Evolutionary conservation across 139 green algal species (phyloP), one percentile per base, ranked within the genome.

Genomic region (Coelastrella sp.): DNA sequence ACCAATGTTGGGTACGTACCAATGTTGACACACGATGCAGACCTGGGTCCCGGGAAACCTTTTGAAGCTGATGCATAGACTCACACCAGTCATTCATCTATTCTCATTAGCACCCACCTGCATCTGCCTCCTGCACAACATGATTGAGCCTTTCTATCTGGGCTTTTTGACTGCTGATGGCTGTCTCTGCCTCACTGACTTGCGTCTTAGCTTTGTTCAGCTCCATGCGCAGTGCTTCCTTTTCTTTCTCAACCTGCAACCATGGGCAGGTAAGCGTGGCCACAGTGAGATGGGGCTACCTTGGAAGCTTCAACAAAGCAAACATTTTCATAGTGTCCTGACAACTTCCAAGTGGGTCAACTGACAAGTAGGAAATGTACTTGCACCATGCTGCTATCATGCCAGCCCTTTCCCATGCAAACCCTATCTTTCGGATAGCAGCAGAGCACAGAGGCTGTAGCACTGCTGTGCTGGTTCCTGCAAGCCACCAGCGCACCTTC

Each of bases 241-340:
- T 97, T 92, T 99, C 97, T 92, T 98, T 98, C 91, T 99, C 96
- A 14, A 98, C 96, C 94, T 96, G 93, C 73, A 76, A 76, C 17
- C 16, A 71, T 11, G 61, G 11, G 61, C 8, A 71, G 11, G 8
- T 71, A 71, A 71, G 11, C 32, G 32, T 47, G 32, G 32, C 32
- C 0, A 47, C 32, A 47, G 32, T 47, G 32, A 47, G 32, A 47
- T 47, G 32, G 32, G 32, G 32, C 0, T 47, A 47, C 32, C 32
- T 47, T 47, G 32, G 1, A 47, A 47, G 32, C 32, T 47, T 47
- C 32, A 47, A 47, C 32, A 47, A 47, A 47, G 32, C 32, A 47
- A 47, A 47, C 32, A 47, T 47, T 47, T 0, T 47, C 32, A 47
- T 47, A 47, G 32, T 47, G 32, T 47, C 32, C 32, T 47, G 0